phyloP scores from a whole-genome alignment of 139 green algal genomes.

The Chlorella ohadii region DNA sequence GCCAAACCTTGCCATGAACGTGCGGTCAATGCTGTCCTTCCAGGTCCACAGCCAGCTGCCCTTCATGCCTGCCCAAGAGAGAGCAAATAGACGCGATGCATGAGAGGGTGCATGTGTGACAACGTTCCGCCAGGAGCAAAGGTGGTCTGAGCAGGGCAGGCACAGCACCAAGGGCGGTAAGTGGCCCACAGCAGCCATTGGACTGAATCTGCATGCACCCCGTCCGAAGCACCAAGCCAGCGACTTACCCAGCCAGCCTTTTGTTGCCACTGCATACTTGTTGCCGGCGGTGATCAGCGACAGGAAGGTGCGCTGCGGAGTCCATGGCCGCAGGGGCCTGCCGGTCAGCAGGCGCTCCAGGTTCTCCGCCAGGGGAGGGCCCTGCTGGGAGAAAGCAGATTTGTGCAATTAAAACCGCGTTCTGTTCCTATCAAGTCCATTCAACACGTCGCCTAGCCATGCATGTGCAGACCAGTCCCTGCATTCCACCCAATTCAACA shows the following conservation, averaged over 20 bases:
- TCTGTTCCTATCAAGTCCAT: too few species aligned
- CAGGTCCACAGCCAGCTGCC: constrained; percentile 83
- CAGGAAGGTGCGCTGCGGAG: constrained; percentile 85
- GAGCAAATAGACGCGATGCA: too few species aligned
- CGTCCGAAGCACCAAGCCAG: too few species aligned
- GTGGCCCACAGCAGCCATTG: too few species aligned
- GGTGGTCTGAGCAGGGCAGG: too few species aligned
- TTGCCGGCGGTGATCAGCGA: constrained; percentile 81
- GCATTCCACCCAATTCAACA: too few species aligned
- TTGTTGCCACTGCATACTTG: constrained; percentile 58
- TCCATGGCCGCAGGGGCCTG: constrained; percentile 73
- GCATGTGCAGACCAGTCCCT: too few species aligned
- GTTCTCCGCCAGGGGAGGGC: constrained; percentile 86
- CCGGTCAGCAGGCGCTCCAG: constrained; percentile 73
- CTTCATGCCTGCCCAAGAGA: constrained; percentile 38
- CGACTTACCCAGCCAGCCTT: constrained; percentile 47
- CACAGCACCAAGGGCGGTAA: background rate
- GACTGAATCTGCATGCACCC: too few species aligned
- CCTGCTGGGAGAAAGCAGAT: constrained; percentile 53
- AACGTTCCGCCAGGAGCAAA: too few species aligned
- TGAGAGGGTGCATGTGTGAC: too few species aligned
- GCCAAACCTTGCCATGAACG: constrained; percentile 88
- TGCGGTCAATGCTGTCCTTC: constrained; percentile 94
- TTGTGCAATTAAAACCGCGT: too few species aligned
- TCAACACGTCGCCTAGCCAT: too few species aligned